Conservation (phyloP, 73 alveolate genomes). For the Urostyla sp. region DNA sequence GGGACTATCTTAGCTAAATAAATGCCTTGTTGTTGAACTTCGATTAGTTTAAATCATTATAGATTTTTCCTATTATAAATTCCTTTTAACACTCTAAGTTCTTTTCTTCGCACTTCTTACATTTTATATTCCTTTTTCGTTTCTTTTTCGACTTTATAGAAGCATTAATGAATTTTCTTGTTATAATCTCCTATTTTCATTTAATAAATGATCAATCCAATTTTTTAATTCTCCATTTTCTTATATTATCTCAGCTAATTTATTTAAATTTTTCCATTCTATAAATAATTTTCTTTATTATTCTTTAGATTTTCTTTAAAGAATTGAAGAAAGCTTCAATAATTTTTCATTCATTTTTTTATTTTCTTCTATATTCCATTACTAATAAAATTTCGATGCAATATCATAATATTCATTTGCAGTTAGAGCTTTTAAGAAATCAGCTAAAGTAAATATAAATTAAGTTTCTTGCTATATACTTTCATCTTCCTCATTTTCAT, state of each 20-base stretch:
- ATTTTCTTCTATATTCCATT: constrained; percentile 4
- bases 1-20: background rate
- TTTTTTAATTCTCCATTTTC: constrained; percentile 17
- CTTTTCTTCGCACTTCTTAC: background rate
- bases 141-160: constrained; percentile 6
- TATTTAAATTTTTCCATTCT: constrained; percentile 4
- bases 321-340: background rate
- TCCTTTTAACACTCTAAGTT: background rate
- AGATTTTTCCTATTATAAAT: background rate
- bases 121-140: background rate
- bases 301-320: background rate
- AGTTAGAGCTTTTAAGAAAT: constrained; percentile 13
- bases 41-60: background rate
- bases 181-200: constrained; percentile 9
- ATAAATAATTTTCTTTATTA: background rate
- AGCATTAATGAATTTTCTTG: background rate
- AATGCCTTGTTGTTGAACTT: background rate
- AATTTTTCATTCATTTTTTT: no score
- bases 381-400: constrained; percentile 11
- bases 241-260: background rate
- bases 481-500: background rate
- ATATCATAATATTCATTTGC: constrained; percentile 53
- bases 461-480: constrained; percentile 11
- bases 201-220: background rate
- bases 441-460: constrained; percentile 37